A percentile compares a stretch with the other conserved stretches of the same genome.
phyloP scores from a whole-genome alignment of 495 filamentous ascomycete genomes.

The Hypoxylon trugodes region DNA sequence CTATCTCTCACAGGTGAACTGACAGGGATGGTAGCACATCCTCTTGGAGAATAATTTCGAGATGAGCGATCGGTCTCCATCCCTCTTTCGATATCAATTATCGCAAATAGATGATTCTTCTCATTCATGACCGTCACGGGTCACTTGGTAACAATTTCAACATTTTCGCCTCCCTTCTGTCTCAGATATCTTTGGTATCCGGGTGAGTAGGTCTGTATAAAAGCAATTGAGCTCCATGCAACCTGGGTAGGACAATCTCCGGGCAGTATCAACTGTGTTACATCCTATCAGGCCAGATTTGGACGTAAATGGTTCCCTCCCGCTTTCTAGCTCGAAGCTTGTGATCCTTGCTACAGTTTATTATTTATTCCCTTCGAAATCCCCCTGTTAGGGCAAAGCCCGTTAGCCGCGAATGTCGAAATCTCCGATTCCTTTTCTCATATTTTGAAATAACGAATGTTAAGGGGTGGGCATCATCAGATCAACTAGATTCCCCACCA shows the following conservation, averaged over 20 bases:
- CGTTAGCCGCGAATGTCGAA: conserved; percentile 43
- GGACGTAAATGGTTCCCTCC: conserved; percentile 28
- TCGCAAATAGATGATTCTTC: background rate
- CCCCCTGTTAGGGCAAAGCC: conserved; percentile 30
- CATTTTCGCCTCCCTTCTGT: conserved; percentile 2
- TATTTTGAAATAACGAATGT: too few relatives aligned
- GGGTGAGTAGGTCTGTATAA: conserved; percentile 14
- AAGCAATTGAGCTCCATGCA: conserved; percentile 20
- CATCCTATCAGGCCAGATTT: conserved; percentile 34
- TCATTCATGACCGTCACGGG: conserved; percentile 13
- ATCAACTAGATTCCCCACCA: conserved; percentile 29
- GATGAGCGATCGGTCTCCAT: conserved; percentile 6
- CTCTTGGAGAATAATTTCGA: conserved; percentile 32
- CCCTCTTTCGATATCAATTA: background rate
- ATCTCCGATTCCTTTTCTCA: conserved; percentile 34
- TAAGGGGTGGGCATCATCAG: conserved; percentile 35
- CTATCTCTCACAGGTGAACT: background rate
- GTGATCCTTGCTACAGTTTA: conserved; percentile 29
- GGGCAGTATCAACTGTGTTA: conserved; percentile 35
- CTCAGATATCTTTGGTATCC: conserved; percentile 4
- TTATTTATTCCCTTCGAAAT: conserved; percentile 12
- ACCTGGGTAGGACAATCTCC: conserved; percentile 30
- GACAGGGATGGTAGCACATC: conserved; percentile 36
- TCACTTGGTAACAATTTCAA: conserved; percentile 4
- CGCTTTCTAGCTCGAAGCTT: conserved; percentile 31